Evolutionary conservation across 2,329 filamentous ascomycete genomes (phyloP), one percentile per base, ranked within the genome.

Genomic region (Beauveria varroae): DNA sequence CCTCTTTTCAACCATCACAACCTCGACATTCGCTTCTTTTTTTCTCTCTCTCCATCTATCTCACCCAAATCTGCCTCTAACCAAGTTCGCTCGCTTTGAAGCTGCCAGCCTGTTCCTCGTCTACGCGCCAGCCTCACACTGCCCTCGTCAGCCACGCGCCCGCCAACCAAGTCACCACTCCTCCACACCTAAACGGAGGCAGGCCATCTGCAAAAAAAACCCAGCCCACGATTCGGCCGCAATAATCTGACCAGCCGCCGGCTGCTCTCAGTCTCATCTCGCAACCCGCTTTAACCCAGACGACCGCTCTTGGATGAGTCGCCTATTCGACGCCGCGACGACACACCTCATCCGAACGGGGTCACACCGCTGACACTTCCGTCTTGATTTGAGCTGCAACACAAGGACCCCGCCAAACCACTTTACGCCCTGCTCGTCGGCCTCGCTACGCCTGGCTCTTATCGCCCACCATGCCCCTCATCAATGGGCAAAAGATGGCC

Each of bases 401-500:
- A 37, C 18, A 22, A 34, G 26, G n/a, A 46, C 54, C 54, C 54
- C 54, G 26, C 54, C 54, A 56, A 22, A 56, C 41, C 43, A 47
- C 54, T 5, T 26, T 6, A 22, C 41, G 9, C 18, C 34, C 28
- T 46, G n/a, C 40, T 18, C n/a, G 18, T 8, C 41, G 26, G 14
- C 18, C 41, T 46, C 12, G 41, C 26, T n/a, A 18, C 26, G 41
- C 26, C 26, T 18, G 26, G 18, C 18, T 37, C n/a, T 24, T 43
- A 50, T 28, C 18, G 44, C 44, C 30, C 71, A 78, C 71, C 61
- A 89, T 89, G 87, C 85, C 85, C 70, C 78, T 86, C 54, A 86
- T 90, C 66, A 84, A 89, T 69, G 87, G 86, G 64, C 79, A 85
- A 72, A 88, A 88, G 75, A 88, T 90, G 81, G 87, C 87, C 71